Percentiles rank a stretch among this genome's conserved stretches.
Evolutionary conservation across 768 basidiomycete genomes (phyloP).

Genomic region (Suillus subalutaceus): DNA sequence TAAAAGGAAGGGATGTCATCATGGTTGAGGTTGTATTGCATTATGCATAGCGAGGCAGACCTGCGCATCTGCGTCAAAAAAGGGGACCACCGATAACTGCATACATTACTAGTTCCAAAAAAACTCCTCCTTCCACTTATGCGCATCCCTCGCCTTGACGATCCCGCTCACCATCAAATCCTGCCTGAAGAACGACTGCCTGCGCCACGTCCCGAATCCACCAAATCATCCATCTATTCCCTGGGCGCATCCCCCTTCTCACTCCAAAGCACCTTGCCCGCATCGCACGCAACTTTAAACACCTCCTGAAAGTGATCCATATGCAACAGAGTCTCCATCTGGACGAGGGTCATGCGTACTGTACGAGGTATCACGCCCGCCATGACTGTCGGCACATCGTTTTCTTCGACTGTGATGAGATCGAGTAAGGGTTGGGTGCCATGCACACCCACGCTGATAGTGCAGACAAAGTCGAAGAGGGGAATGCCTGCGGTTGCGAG

Average conservation of each 20-base stretch:
- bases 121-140: conserved; percentile 30
- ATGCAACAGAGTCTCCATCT: conserved; percentile 93
- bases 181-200: too few relatives aligned
- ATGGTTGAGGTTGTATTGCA: conserved; percentile 56
- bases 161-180: conserved; percentile 61
- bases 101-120: conserved; percentile 92
- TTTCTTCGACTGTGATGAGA: conserved; percentile 87
- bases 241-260: conserved; percentile 83
- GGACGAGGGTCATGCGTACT: conserved; percentile 83
- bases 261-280: conserved; percentile 71
- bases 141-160: conserved; percentile 52
- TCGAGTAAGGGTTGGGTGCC: conserved; percentile 83
- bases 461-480: conserved; percentile 87
- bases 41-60: conserved; percentile 83
- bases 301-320: conserved; percentile 92
- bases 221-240: conserved; percentile 61
- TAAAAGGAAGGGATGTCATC: not conserved
- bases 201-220: conserved; percentile 26
- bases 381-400: conserved; percentile 84
- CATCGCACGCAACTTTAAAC: conserved; percentile 76
- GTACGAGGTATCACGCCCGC: conserved; percentile 89
- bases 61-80: conserved; percentile 40
- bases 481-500: conserved; percentile 90
- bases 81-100: conserved; percentile 15
- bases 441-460: conserved; percentile 87